Conservation (phyloP, 208 protist genomes). For the Herpetomonas tarakana region DNA sequence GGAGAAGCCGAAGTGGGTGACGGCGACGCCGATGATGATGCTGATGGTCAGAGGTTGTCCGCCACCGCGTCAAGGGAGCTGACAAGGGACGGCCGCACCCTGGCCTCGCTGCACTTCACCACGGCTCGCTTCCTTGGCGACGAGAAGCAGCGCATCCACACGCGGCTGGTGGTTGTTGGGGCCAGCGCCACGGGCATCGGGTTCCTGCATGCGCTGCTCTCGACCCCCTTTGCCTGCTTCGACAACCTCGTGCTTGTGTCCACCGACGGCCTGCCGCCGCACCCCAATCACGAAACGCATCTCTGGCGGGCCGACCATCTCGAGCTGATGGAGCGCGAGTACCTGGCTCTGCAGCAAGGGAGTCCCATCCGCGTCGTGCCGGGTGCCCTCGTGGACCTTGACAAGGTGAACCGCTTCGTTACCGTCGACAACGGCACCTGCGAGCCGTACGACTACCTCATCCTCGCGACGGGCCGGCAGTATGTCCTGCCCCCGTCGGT, state of each 20-base stretch:
- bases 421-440: slow-evolving; percentile 79
- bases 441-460: slow-evolving; percentile 90
- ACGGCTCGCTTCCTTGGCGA: slow-evolving; percentile 77
- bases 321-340: slow-evolving; percentile 80
- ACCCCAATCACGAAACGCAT: slow-evolving; percentile 56
- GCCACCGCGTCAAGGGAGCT: neutral
- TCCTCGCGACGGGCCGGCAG: slow-evolving; percentile 85
- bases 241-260: slow-evolving; percentile 88
- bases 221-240: slow-evolving; percentile 79
- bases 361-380: slow-evolving; percentile 66
- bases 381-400: slow-evolving; percentile 83
- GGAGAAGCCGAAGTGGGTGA: slow-evolving; percentile 4
- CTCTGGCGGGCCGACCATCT: slow-evolving; percentile 72
- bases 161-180: slow-evolving; percentile 85
- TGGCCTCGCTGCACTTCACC: slow-evolving; percentile 71
- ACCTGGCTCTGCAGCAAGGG: slow-evolving; percentile 52
- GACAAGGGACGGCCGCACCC: slow-evolving; percentile 16
- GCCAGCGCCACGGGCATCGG: slow-evolving; percentile 74
- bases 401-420: slow-evolving; percentile 77
- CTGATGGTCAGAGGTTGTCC: no score
- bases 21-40: neutral
- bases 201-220: slow-evolving; percentile 73
- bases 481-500: slow-evolving; percentile 74
- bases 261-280: slow-evolving; percentile 72
- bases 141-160: slow-evolving; percentile 67